Base-by-base conservation (phyloP, 768 basidiomycete genomes). In the Tylopilus intermedius region DNA sequence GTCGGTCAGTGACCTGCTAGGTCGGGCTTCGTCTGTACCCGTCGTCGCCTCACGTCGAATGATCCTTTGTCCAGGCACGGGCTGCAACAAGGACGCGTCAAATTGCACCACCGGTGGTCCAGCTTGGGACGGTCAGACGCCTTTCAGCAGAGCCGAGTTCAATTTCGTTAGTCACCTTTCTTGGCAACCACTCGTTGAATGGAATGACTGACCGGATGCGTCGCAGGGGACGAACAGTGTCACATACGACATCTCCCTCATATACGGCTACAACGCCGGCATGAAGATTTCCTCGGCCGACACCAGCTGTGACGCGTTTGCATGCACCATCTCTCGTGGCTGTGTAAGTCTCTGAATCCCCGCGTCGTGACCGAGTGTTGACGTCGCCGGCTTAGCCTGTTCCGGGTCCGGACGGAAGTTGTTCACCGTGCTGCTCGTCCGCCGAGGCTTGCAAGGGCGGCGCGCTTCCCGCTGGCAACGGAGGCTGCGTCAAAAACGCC, bases 221-320 rank as follows among this genome's bases (percentile, higher is more conserved):
- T 13, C 3, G 13, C 33, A 35, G 14, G 33, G 13, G 13, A 35
- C 11, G 5, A 6, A 35, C 38, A 18, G 38, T n/a, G 59, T 63
- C 29, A 56, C 59, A 33, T 63, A 60, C 24, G 57, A 56, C 41
- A 64, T 63, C 40, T 63, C 62, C 10, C 55, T 64, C 14, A 37
- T 37, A 0, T 37, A n/a, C 35, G 14, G 35, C 35, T 37, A 63
- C 44, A 64, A 58, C 33, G 62, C 58, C 49, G 59, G 59, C 5
- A 58, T 61, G 62, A 11, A 54, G 49, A 64, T 63, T 35, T 56
- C 55, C 39, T 56, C 55, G 5, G 50, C 45, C 10, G 52, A 64
- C 27, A 1, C 49, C 2, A 54, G 53, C 45, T 64, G 60, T 38
- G 49, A 56, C 15, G 45, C 51, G 8, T 55, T 56, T 10, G 63